Conservation (phyloP, 2,329 filamentous ascomycete genomes). For the Chalaropsis ovoidea region DNA sequence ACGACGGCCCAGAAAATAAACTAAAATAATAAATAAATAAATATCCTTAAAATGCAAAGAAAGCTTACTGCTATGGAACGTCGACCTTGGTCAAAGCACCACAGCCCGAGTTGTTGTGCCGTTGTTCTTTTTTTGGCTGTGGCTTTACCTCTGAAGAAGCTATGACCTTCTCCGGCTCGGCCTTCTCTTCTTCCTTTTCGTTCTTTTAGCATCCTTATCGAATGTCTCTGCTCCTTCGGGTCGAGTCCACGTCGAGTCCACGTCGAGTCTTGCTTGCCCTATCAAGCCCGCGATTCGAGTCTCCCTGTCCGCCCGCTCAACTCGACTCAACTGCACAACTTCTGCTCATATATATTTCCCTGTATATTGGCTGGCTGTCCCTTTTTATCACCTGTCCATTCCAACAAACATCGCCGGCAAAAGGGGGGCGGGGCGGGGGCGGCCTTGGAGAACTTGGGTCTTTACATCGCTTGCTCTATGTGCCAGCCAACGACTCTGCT, state of each 20-base stretch:
- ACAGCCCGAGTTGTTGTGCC: neutral
- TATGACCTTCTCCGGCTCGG: neutral
- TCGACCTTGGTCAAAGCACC: neutral
- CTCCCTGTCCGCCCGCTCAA: neutral
- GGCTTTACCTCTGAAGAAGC: neutral
- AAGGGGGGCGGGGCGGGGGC: neutral
- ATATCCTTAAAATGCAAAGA: neutral
- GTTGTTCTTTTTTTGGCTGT: conserved; percentile 13
- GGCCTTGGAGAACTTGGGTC: neutral
- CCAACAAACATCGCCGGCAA: neutral
- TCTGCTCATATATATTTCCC: neutral
- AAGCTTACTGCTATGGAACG: neutral
- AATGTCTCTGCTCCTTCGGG: neutral
- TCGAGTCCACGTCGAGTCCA: conserved; percentile 7
- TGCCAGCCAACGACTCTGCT: neutral
- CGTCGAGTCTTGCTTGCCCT: too few relatives aligned
- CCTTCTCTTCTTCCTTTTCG: neutral
- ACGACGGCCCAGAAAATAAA: neutral
- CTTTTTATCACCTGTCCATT: neutral
- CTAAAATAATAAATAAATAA: neutral
- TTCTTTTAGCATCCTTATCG: conserved; percentile 7
- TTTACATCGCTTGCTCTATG: neutral
- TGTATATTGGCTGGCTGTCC: neutral
- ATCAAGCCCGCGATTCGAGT: too few relatives aligned
- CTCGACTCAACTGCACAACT: neutral